phyloP scores from a whole-genome alignment of 2,329 filamentous ascomycete genomes.

The Metarhizium rileyi region DNA sequence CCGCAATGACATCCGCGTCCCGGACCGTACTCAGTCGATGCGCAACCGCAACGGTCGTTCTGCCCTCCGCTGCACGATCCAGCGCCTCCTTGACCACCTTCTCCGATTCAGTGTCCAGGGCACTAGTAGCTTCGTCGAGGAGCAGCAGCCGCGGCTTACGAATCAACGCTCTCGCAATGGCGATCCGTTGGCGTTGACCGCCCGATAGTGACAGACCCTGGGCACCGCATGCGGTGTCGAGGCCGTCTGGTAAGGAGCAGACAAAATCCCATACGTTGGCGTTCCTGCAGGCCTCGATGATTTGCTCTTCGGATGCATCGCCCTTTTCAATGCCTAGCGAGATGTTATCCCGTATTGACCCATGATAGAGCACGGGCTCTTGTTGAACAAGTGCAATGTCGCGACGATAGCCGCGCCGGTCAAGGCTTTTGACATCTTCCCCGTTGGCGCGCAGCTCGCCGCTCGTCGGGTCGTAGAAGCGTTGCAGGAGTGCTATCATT shows the following conservation, averaged over 20 bases:
- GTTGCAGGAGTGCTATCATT: slow-evolving; percentile 41
- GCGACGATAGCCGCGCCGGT: slow-evolving; percentile 22
- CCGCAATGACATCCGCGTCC: slow-evolving; percentile 52
- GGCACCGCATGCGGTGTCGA: slow-evolving; percentile 54
- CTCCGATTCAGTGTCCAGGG: slow-evolving; percentile 57
- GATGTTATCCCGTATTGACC: slow-evolving; percentile 47
- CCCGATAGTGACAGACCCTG: slow-evolving; percentile 61
- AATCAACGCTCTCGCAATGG: slow-evolving; percentile 63
- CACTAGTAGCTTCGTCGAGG: slow-evolving; percentile 61
- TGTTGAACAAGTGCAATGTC: slow-evolving; percentile 31
- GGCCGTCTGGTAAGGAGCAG: slow-evolving; percentile 45
- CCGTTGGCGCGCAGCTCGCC: slow-evolving; percentile 21
- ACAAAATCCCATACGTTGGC: slow-evolving; percentile 50
- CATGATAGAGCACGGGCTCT: slow-evolving; percentile 33
- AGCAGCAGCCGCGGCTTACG: slow-evolving; percentile 57
- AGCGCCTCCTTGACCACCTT: slow-evolving; percentile 55
- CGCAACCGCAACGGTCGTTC: slow-evolving; percentile 54
- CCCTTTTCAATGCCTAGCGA: slow-evolving; percentile 32
- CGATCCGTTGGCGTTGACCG: slow-evolving; percentile 62
- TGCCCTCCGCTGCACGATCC: slow-evolving; percentile 31
- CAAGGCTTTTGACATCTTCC: slow-evolving; percentile 18
- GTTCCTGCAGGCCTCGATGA: slow-evolving; percentile 40
- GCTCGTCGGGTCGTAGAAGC: slow-evolving; percentile 30
- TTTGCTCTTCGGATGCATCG: slow-evolving; percentile 24
- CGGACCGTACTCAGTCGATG: slow-evolving; percentile 47